Evolutionary conservation across 345 rosid genomes (phyloP), one percentile per base, ranked within the genome.

Genomic region (Eucalyptus marginata): DNA sequence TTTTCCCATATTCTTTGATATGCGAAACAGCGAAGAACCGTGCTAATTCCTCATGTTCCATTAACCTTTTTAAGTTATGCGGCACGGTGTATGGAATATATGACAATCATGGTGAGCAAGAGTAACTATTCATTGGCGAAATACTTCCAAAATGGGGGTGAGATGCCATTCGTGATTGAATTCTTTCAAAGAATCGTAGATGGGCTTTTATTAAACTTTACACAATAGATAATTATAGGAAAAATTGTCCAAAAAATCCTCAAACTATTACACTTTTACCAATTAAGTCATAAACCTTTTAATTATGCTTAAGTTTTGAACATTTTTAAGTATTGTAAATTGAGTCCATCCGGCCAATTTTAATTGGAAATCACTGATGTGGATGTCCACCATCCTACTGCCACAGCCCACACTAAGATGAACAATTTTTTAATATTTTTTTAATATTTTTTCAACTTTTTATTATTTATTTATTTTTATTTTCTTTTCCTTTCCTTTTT

Each of bases 401-500:
- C 58, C 25, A 52, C 5, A 20, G 0, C 10, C 5, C 4, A 52
- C 25, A 52, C 25, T 20, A 52, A 20, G 25, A 52, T 52, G 2
- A 18, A 52, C 2, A 52, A 52, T 52, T 17, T 52, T 52, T 52
- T 17, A 17, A 51, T 16, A 51, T 6, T 51, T 0, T 51, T 51
- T 18, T 3, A 18, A 18, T 7, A 18, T 1, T 3, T 7, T 52
- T 7, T 52, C 24, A 52, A 52, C 1, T 52, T 18, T 52, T 52
- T 51, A 16, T 16, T 51, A 14, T 14, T 14, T 14, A 3, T 14
- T 14, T 50, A 5, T 16, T 6, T 13, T 16, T 16, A 7, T 52
- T 17, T 52, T 3, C 0, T 52, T 52, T 18, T 52, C 10, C 1
- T 18, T 4, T 40, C 0, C 6, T 50, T 50, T 14, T 16, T 16